Base-by-base conservation (phyloP, 2,329 filamentous ascomycete species). In the Neurospora sp. region DNA sequence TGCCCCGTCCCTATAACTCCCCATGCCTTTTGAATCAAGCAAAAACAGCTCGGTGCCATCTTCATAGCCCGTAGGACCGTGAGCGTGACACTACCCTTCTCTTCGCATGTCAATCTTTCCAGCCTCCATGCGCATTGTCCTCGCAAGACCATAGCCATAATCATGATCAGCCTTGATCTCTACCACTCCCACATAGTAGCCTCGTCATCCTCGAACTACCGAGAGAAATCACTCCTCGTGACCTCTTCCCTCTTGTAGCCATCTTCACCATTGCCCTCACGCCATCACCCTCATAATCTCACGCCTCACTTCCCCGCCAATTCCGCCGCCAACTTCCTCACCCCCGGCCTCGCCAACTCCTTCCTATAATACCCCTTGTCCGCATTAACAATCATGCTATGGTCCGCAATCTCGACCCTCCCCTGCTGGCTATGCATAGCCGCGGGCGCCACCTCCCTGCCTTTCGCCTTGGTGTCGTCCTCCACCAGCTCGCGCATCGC, bases 361-460 rank as follows among this genome's bases (percentile, higher is more conserved):
- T 85, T 85, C 52, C 88, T 84, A 62, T 83, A 80, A 71, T 85
- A 87, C 10, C 79, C 78, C 68, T 81, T 81, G 36, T 87, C 85
- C 2, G 86, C 83, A 72, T 90, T 88, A 40, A 90, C 87, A 77
- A 90, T 87, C 81, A 89, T 88, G 75, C 87, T 89, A 73, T 88
- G 84, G 70, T 90, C 87, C 2, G 87, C 86, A 74, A 86, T 86
- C 73, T 89, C 86, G 19, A 81, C 77, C 57, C 81, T 77, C 37
- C 80, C 80, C 15, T 78, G 78, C 39, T 74, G 75, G 71, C 72
- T 78, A 72, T 71, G 75, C 72, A 70, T 78, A 71, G 69, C 80
- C 74, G 68, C 77, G 75, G 46, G 74, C 70, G 69, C 79, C 75
- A 71, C 68, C 66, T 73, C 75, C 40, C 73, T 74, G 8, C 72